These are phyloP conservation scores for Chytridium lagenaria DNA, from an alignment of 371 early-diverging fungal species.

Conservation along the genomic window DNA sequence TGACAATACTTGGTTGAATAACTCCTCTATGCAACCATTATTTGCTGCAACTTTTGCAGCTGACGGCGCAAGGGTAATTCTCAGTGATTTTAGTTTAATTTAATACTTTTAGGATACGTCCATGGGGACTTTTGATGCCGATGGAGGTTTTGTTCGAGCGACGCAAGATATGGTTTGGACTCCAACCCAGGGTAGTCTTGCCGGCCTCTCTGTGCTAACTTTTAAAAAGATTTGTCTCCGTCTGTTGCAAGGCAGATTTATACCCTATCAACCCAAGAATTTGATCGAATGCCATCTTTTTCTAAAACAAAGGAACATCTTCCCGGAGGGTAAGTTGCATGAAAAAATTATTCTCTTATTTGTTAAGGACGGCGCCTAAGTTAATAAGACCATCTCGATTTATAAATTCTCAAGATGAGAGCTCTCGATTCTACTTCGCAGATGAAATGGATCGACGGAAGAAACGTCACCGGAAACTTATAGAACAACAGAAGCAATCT, in stretches of 20 bases:
- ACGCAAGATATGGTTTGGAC: constrained; percentile 62
- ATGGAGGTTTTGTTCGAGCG: constrained; percentile 47
- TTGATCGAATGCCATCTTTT: neutral
- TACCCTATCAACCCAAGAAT: constrained; percentile 33
- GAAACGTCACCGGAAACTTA: constrained; percentile 35
- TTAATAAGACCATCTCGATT: constrained; percentile 15
- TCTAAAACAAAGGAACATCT: neutral
- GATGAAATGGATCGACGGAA: constrained; percentile 50
- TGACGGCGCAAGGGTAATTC: neutral
- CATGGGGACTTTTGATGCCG: constrained; percentile 23
- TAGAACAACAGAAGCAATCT: constrained; percentile 53
- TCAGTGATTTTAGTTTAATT: constrained; percentile 13
- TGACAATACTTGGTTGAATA: constrained; percentile 66
- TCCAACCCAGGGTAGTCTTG: constrained; percentile 35
- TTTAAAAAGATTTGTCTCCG: constrained; percentile 33
- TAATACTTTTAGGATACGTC: constrained; percentile 25
- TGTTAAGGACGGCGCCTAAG: neutral
- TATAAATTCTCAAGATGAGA: constrained; percentile 27
- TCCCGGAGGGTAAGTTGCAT: neutral
- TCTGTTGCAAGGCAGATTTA: constrained; percentile 32
- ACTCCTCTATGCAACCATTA: constrained; percentile 70
- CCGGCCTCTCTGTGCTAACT: neutral
- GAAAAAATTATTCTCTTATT: neutral
- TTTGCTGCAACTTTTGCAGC: constrained; percentile 58
- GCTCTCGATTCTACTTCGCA: constrained; percentile 38